Conservation (phyloP, 2,329 filamentous ascomycete genomes). For the Emericellopsis atlantica region DNA sequence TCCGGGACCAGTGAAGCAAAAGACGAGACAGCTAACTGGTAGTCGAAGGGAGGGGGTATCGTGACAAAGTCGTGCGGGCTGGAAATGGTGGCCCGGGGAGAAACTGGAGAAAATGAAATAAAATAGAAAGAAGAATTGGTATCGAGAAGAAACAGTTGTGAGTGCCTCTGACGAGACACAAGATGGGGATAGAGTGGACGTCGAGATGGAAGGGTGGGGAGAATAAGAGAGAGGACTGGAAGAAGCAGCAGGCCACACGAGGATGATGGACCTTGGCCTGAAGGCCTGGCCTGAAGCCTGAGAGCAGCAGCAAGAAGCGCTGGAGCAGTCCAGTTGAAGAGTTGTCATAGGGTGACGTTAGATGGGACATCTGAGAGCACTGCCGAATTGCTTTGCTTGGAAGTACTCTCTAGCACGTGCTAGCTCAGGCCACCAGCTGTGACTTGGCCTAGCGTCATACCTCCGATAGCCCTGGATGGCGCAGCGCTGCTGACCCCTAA, state of each 20-base stretch:
- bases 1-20: conserved; percentile 9
- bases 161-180: conserved; percentile 2
- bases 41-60: conserved; percentile 7
- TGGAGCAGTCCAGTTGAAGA: not conserved
- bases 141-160: not conserved
- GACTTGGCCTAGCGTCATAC: too few relatives aligned
- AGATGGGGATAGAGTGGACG: conserved; percentile 6
- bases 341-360: not conserved
- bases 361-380: too few relatives aligned
- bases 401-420: too few relatives aligned
- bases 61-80: conserved; percentile 3
- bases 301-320: conserved; percentile 7
- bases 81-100: conserved; percentile 5
- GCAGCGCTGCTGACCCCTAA: too few relatives aligned
- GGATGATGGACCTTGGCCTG: too few relatives aligned
- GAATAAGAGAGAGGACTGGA: conserved; percentile 12
- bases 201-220: conserved; percentile 11
- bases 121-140: conserved; percentile 4
- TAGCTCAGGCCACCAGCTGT: not conserved
- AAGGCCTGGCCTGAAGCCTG: too few relatives aligned
- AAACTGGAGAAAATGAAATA: conserved; percentile 12
- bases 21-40: conserved; percentile 6
- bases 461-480: too few relatives aligned
- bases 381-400: too few relatives aligned
- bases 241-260: conserved; percentile 4